Evolutionary conservation across 2,329 filamentous ascomycete species (phyloP).

Genomic region (Erysiphe neolycopersici): DNA sequence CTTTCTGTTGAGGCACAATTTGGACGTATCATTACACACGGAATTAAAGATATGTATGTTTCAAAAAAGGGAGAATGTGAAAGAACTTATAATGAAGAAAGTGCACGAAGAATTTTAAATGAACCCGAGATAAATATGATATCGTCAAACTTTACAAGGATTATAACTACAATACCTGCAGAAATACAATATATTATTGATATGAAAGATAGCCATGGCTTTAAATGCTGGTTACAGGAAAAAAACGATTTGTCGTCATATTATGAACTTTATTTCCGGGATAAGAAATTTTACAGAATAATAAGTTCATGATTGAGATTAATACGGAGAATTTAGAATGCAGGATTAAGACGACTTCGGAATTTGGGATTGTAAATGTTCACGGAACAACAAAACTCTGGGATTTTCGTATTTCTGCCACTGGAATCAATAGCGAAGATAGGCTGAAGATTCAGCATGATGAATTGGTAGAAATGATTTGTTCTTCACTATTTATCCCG

Average conservation of each 20-base stretch:
- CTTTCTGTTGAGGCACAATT: slow-evolving; percentile 9
- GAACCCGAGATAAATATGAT: not conserved
- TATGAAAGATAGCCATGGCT: slow-evolving; percentile 5
- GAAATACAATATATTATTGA: slow-evolving; percentile 8
- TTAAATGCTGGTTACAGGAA: slow-evolving; percentile 7
- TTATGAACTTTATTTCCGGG: slow-evolving; percentile 9
- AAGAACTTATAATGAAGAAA: not conserved
- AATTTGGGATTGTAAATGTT: slow-evolving; percentile 8
- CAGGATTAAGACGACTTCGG: slow-evolving; percentile 2
- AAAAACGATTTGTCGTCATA: slow-evolving; percentile 4
- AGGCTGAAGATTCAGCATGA: not conserved
- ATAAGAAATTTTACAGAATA: slow-evolving; percentile 1
- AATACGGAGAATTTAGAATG: slow-evolving; percentile 9
- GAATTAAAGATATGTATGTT: slow-evolving; percentile 2
- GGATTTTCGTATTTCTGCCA: slow-evolving; percentile 7
- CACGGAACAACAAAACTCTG: slow-evolving; percentile 12
- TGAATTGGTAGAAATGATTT: not conserved
- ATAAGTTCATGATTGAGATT: slow-evolving; percentile 9
- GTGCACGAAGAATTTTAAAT: not conserved
- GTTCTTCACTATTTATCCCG: not conserved
- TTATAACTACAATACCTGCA: slow-evolving; percentile 7
- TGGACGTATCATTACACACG: slow-evolving; percentile 9
- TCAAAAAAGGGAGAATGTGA: slow-evolving; percentile 1
- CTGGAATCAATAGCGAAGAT: not conserved
- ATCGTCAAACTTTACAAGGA: slow-evolving; percentile 7